A percentile compares a stretch with the other conserved stretches of the same genome.
These are phyloP conservation scores for Moricandia moricandioides DNA, from an alignment of 345 rosid species.

Conservation along the genomic window DNA sequence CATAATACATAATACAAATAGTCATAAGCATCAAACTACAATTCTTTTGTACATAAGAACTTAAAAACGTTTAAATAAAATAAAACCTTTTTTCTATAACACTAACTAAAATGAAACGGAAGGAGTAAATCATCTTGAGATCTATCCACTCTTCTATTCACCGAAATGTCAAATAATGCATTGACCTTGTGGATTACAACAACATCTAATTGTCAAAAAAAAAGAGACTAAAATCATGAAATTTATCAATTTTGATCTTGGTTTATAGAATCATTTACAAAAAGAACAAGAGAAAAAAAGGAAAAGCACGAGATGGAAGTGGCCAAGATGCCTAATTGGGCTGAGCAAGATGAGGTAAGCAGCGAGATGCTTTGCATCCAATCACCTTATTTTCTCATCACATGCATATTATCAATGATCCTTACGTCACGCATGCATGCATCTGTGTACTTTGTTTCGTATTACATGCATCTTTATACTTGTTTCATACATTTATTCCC, in stretches of 20 bases:
- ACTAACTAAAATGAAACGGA: too few species aligned
- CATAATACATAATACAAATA: too few species aligned
- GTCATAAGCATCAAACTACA: too few species aligned
- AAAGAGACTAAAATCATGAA: not conserved
- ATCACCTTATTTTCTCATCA: slow-evolving; percentile 2
- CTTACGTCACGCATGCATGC: slow-evolving; percentile 27
- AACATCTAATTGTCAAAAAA: not conserved
- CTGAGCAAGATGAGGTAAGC: slow-evolving; percentile 26
- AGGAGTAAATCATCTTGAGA: not conserved
- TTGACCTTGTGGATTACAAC: not conserved
- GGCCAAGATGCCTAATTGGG: slow-evolving; percentile 23
- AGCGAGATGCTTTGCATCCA: slow-evolving; percentile 25
- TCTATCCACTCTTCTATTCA: slow-evolving; percentile 1
- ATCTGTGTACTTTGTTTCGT: slow-evolving; percentile 15
- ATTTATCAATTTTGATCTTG: not conserved
- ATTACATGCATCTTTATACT: not conserved
- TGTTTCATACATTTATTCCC: not conserved
- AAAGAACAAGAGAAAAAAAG: not conserved
- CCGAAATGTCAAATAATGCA: not conserved
- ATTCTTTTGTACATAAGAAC: too few species aligned
- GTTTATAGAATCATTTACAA: not conserved
- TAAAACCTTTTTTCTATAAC: too few species aligned
- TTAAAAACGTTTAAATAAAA: too few species aligned
- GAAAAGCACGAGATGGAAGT: not conserved
- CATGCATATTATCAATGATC: slow-evolving; percentile 5